Conservation (phyloP, 2,329 filamentous ascomycete species). For the Monosporascus sp. region DNA sequence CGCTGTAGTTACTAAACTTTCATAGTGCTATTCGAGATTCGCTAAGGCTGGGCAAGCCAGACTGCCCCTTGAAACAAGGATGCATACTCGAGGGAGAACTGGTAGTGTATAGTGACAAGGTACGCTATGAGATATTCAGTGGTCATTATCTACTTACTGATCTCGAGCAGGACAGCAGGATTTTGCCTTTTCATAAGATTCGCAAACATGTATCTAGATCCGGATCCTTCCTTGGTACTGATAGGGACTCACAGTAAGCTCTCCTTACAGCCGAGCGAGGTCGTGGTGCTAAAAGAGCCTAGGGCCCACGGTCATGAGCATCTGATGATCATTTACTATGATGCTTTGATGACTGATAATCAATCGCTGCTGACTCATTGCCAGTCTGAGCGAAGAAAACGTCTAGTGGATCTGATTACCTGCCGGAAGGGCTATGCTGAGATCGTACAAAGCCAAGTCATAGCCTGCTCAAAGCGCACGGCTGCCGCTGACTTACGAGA, state of each 20-base stretch:
- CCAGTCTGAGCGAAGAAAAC: constrained; percentile 55
- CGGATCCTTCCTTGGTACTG: constrained; percentile 63
- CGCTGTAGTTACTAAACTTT: background rate
- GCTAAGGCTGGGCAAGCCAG: constrained; percentile 53
- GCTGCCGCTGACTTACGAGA: constrained; percentile 53
- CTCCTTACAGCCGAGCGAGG: background rate
- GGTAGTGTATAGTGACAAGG: constrained; percentile 67
- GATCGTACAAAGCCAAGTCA: constrained; percentile 59
- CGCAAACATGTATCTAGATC: constrained; percentile 73
- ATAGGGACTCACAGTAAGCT: constrained; percentile 62
- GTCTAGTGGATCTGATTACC: constrained; percentile 52
- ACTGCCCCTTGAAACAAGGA: constrained; percentile 54
- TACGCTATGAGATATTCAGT: constrained; percentile 14
- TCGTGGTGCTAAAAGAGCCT: constrained; percentile 12
- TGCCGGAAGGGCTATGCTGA: constrained; percentile 57
- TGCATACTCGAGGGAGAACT: constrained; percentile 85
- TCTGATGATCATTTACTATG: constrained; percentile 59
- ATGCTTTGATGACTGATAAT: constrained; percentile 50
- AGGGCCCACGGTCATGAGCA: constrained; percentile 48
- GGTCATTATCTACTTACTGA: constrained; percentile 11
- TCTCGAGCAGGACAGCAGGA: constrained; percentile 43
- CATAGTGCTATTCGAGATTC: constrained; percentile 56
- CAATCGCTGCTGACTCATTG: constrained; percentile 45
- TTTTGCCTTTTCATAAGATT: constrained; percentile 77
- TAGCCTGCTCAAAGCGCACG: constrained; percentile 57